These are phyloP conservation scores for Alternaria sp. DNA, from an alignment of 2,329 filamentous ascomycete species.

Conservation along the genomic window DNA sequence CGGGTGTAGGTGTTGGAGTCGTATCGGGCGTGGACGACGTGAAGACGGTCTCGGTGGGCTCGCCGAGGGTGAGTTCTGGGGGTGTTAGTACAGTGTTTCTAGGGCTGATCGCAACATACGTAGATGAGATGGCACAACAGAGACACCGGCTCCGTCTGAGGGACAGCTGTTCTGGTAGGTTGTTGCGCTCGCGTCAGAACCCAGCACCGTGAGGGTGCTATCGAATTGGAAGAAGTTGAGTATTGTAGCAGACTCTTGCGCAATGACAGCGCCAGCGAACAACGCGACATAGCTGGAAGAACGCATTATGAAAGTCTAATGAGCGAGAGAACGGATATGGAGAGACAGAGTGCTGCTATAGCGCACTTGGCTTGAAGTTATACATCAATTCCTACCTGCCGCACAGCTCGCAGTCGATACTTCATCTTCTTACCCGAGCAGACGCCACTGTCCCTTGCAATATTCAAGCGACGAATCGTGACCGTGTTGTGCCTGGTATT, in stretches of 20 bases:
- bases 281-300: conserved; percentile 26
- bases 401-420: conserved; percentile 3
- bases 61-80: conserved; percentile 1
- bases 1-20: conserved; percentile 27
- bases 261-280: conserved; percentile 29
- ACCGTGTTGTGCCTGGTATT: conserved; percentile 3
- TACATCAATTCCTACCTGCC: neutral
- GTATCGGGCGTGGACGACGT: neutral
- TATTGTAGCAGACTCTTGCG: conserved; percentile 31
- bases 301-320: conserved; percentile 27
- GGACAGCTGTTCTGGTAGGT: conserved; percentile 36
- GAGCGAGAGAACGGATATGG: neutral
- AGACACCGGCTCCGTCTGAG: conserved; percentile 20
- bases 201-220: conserved; percentile 31
- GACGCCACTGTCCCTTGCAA: conserved; percentile 6
- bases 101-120: conserved; percentile 1
- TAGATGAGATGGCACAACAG: conserved; percentile 14
- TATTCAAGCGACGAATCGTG: conserved; percentile 11
- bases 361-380: neutral
- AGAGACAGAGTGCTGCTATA: neutral
- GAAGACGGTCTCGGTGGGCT: neutral
- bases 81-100: neutral
- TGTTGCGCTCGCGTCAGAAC: conserved; percentile 32
- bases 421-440: neutral
- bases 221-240: conserved; percentile 24